A percentile compares a stretch with the other conserved stretches of the same genome.
Conservation (phyloP, 345 rosid genomes). For the Adansonia digitata region DNA sequence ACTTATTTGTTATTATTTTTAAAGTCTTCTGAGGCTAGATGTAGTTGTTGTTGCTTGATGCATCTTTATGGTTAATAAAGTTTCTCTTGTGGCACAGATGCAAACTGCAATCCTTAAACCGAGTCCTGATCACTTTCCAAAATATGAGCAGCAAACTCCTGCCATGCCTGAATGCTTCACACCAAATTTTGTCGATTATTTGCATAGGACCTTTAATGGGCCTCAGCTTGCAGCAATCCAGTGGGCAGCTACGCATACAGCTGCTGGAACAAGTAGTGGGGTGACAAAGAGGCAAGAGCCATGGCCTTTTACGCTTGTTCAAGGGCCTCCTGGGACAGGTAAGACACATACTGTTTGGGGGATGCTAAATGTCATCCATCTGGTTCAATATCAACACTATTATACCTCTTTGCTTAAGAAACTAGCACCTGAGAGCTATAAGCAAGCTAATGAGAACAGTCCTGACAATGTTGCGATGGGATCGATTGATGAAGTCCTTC, state of each 20-base stretch:
- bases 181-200: slow-evolving; percentile 67
- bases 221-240: slow-evolving; percentile 95
- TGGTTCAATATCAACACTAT: slow-evolving; percentile 98
- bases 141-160: slow-evolving; percentile 85
- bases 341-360: slow-evolving; percentile 99
- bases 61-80: slow-evolving; percentile 20
- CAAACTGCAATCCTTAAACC: slow-evolving; percentile 92
- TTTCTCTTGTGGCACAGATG: slow-evolving; percentile 50
- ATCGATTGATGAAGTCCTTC: slow-evolving; percentile 98
- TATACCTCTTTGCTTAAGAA: slow-evolving; percentile 92
- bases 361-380: slow-evolving; percentile 98
- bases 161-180: slow-evolving; percentile 96
- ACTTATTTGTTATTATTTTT: slow-evolving; percentile 15
- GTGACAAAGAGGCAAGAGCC: slow-evolving; percentile 82
- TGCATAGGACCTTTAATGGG: slow-evolving; percentile 75
- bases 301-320: slow-evolving; percentile 99
- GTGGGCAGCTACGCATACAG: slow-evolving; percentile 99
- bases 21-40: neutral
- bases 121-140: slow-evolving; percentile 88
- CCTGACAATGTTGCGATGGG: slow-evolving; percentile 61
- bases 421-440: slow-evolving; percentile 95
- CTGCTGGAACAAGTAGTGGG: slow-evolving; percentile 95
- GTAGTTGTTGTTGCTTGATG: slow-evolving; percentile 7
- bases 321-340: slow-evolving; percentile 99
- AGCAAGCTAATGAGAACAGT: slow-evolving; percentile 68